Evolutionary conservation across 148 eudicot genomes (phyloP).

Genomic region (Chenopodium quinoa): DNA sequence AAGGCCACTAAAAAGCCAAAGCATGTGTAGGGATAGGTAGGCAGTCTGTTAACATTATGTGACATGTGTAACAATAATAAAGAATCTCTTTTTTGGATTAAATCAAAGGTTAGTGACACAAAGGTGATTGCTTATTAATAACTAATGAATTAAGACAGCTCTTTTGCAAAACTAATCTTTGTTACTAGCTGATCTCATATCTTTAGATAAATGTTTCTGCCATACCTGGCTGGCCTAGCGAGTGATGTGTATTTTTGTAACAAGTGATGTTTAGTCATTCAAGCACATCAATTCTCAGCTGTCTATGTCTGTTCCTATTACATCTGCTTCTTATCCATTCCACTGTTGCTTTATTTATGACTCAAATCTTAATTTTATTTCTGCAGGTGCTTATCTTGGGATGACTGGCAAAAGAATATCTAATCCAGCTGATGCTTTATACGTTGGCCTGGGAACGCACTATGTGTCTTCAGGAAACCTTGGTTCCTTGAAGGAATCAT

Average conservation of each 20-base stretch:
- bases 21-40: background rate
- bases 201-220: background rate
- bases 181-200: background rate
- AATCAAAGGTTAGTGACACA: no score
- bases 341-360: conserved; percentile 7
- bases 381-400: conserved; percentile 94
- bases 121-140: no score
- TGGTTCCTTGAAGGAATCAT: conserved; percentile 61
- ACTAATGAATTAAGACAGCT: background rate
- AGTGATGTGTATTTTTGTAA: no score
- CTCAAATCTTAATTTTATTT: conserved; percentile 2
- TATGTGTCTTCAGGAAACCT: conserved; percentile 77
- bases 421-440: conserved; percentile 87
- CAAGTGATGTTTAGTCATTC: background rate
- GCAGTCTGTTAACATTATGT: background rate
- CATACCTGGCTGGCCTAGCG: no score
- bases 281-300: background rate
- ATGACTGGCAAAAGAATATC: conserved; percentile 87
- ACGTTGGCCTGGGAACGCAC: conserved; percentile 84
- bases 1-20: background rate
- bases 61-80: background rate
- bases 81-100: no score
- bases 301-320: background rate
- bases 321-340: background rate
- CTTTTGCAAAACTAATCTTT: background rate